Conservation (phyloP, 306 rosid genomes). For the Trifolium dubium region DNA sequence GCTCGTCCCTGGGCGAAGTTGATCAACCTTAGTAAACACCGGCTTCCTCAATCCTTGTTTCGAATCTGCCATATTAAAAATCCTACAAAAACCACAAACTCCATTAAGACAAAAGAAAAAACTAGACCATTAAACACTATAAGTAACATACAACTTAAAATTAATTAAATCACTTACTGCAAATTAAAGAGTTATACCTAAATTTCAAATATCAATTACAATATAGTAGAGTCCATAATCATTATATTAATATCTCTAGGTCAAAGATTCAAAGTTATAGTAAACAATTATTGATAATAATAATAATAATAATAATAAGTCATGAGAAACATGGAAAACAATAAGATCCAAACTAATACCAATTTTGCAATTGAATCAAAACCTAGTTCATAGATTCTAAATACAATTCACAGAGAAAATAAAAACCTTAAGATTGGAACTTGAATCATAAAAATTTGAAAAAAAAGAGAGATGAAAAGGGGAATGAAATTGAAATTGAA, state of each 20-base stretch:
- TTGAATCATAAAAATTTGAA: not conserved
- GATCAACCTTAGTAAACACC: conserved; percentile 83
- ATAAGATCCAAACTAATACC: conserved; percentile 4
- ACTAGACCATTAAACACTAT: not conserved
- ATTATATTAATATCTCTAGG: not conserved
- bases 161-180: not conserved
- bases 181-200: not conserved
- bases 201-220: not conserved
- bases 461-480: not conserved
- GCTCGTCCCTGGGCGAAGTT: conserved; percentile 85
- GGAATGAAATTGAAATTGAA: not conserved
- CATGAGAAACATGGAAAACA: not conserved
- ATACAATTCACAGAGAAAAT: not conserved
- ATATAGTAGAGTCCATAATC: not conserved
- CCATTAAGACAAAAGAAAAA: conserved; percentile 24
- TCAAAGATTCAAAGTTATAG: conserved; percentile 13
- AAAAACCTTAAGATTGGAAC: not conserved
- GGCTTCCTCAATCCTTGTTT: conserved; percentile 92
- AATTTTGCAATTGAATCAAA: conserved; percentile 4
- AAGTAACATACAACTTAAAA: not conserved
- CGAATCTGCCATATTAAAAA: conserved; percentile 70
- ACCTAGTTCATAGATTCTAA: not conserved
- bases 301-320: not conserved
- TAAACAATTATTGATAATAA: no score
- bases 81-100: conserved; percentile 43